Evolutionary conservation across 2,329 filamentous ascomycete genomes (phyloP).

Genomic region (Lachnellula subtilissima): DNA sequence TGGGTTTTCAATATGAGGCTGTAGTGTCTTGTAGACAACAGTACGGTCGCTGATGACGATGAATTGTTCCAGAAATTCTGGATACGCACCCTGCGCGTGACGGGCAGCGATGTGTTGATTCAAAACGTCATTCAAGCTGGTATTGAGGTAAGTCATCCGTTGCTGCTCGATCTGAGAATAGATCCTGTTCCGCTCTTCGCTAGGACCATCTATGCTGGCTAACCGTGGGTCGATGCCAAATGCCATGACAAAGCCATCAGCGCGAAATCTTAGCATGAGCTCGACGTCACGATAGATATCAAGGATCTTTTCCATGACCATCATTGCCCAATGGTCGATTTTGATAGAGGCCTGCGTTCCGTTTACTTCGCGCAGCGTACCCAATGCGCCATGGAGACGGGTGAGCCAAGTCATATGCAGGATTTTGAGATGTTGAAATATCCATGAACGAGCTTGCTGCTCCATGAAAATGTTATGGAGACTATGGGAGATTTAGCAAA

Average conservation of each 20-base stretch:
- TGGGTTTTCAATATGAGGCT: constrained; percentile 15
- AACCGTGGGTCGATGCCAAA: constrained; percentile 10
- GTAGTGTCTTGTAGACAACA: constrained; percentile 12
- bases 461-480: constrained; percentile 14
- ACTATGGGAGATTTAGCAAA: constrained; percentile 1
- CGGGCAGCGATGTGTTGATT: background rate
- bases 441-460: constrained; percentile 14
- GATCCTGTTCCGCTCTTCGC: constrained; percentile 9
- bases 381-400: constrained; percentile 7
- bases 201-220: constrained; percentile 1
- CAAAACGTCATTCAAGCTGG: background rate
- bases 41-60: constrained; percentile 15
- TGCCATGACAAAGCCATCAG: constrained; percentile 15
- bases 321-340: constrained; percentile 19
- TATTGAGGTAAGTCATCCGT: background rate
- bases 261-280: constrained; percentile 11
- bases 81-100: background rate
- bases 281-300: constrained; percentile 20
- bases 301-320: constrained; percentile 20
- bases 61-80: constrained; percentile 16
- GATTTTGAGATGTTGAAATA: constrained; percentile 13
- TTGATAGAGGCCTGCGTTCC: constrained; percentile 15
- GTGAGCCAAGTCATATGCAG: constrained; percentile 20
- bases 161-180: constrained; percentile 10
- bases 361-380: constrained; percentile 11